Base-by-base conservation (phyloP, 805 yeast species). In the Sungouiozyma intestinalis region DNA sequence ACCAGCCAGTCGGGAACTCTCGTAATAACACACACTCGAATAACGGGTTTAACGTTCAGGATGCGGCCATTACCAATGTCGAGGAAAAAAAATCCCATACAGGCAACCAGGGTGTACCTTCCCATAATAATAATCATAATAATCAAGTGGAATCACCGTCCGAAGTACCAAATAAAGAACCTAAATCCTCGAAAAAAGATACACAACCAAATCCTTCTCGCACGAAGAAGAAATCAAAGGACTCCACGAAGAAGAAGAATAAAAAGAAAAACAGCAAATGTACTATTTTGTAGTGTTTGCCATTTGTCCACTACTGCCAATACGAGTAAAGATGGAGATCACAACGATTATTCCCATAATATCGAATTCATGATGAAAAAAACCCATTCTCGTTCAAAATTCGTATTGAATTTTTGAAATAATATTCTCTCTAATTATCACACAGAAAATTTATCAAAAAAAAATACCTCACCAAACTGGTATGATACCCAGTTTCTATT, bases 1-100 rank as follows among this genome's bases (percentile, higher is more conserved):
- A 13, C 35, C 16, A 24, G 24, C 15, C 29, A 41, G 18, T 16
- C 43, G 24, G 13, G n/a, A 18, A 40, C 38, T 31, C 24, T 33
- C 31, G 33, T 20, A 14, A 32, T 20, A 21, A 11, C n/a, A 24
- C 29, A 24, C 6, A 24, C 11, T 24, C 29, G 11, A 24, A 24
- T 24, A 6, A 24, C 29, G 29, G n/a, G n/a, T n/a, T n/a, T n/a
- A n/a, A n/a, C n/a, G n/a, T n/a, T n/a, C n/a, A n/a, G n/a, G n/a
- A n/a, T n/a, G n/a, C n/a, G n/a, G n/a, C n/a, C n/a, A n/a, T n/a
- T n/a, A n/a, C n/a, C n/a, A n/a, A n/a, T n/a, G n/a, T n/a, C n/a
- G n/a, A n/a, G n/a, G n/a, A n/a, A n/a, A n/a, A n/a, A n/a, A n/a
- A n/a, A n/a, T n/a, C n/a, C n/a, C n/a, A n/a, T n/a, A n/a, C n/a